Evolutionary conservation across 2,329 filamentous ascomycete species (phyloP).

Genomic region (Claviceps arundinis): DNA sequence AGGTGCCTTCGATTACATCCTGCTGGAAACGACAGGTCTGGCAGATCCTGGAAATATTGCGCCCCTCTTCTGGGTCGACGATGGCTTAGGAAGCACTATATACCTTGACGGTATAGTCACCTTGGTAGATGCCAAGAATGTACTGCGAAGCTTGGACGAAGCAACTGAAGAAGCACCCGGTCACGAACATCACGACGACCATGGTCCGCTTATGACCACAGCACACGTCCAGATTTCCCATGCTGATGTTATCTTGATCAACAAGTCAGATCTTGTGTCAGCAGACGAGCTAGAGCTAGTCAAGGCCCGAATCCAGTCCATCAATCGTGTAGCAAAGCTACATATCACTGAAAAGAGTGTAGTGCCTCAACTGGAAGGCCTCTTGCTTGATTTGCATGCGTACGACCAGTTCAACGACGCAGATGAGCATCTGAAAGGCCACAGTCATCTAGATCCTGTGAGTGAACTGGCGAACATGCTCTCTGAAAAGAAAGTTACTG

Average conservation of each 20-base stretch:
- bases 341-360: slow-evolving; percentile 68
- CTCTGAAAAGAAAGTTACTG: slow-evolving; percentile 6
- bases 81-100: slow-evolving; percentile 86
- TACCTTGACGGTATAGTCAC: slow-evolving; percentile 96
- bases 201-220: slow-evolving; percentile 67
- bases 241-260: slow-evolving; percentile 87
- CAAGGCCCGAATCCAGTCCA: slow-evolving; percentile 58
- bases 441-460: slow-evolving; percentile 83
- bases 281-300: slow-evolving; percentile 56
- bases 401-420: slow-evolving; percentile 72
- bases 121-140: slow-evolving; percentile 88
- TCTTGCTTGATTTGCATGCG: slow-evolving; percentile 80
- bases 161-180: slow-evolving; percentile 39
- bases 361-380: slow-evolving; percentile 71
- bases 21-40: slow-evolving; percentile 89
- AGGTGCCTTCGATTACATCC: slow-evolving; percentile 91
- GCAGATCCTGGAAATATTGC: slow-evolving; percentile 94
- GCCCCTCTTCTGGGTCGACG: slow-evolving; percentile 94
- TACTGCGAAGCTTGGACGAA: slow-evolving; percentile 70
- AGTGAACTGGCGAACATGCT: slow-evolving; percentile 14
- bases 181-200: slow-evolving; percentile 36
- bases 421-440: slow-evolving; percentile 61
- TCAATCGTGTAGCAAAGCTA: slow-evolving; percentile 80
- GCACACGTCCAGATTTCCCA: slow-evolving; percentile 95
- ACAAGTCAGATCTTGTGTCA: slow-evolving; percentile 79